Base-by-base conservation (phyloP, 768 basidiomycete genomes). In the Russula sp. region DNA sequence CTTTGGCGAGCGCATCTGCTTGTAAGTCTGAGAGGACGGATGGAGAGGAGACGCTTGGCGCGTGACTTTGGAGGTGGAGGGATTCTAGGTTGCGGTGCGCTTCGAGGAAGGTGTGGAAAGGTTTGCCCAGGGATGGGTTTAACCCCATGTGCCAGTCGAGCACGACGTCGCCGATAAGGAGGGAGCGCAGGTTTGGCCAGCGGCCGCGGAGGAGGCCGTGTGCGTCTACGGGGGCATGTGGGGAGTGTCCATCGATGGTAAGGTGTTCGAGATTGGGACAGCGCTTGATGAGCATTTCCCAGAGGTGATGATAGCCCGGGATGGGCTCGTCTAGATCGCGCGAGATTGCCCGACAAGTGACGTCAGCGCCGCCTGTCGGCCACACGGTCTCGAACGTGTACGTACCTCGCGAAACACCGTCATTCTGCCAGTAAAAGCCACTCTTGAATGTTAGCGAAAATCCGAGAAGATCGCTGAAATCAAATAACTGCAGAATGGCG, bases 181-280 rank as follows among this genome's bases (percentile, higher is more conserved):
- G 77, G 42, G 81, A 78, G 36, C 79, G 82, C 14, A 92, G 76
- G 30, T 77, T 78, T 3, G 87, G 87, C 89, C 89, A 92, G 59
- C 81, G 81, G 11, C 84, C 88, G 50, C 78, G 70, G 49, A 83
- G 81, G 11, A 92, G 76, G 1, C 77, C 77, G 24, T 80, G 82
- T 3, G 82, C 80, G 67, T 86, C 84, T 9, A 82, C 78, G 20
- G 85, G 83, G 30, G 74, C 71, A 14, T 83, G 76, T 1, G 79
- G 74, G 14, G 83, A 83, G 36, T 76, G 75, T 4, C 84, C 83
- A 24, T 84, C 77, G 34, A 91, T 79, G 50, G 77, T 73, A 5
- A 92, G 78, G 59, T 86, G 84, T 71, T 88, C 83, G 9, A 92
- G 79, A 67, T 86, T 78, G 1, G 85, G 87, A 69, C 85, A 87